These are phyloP conservation scores for Monosporozyma siamensis DNA, from an alignment of 805 yeast species.

Conservation along the genomic window DNA sequence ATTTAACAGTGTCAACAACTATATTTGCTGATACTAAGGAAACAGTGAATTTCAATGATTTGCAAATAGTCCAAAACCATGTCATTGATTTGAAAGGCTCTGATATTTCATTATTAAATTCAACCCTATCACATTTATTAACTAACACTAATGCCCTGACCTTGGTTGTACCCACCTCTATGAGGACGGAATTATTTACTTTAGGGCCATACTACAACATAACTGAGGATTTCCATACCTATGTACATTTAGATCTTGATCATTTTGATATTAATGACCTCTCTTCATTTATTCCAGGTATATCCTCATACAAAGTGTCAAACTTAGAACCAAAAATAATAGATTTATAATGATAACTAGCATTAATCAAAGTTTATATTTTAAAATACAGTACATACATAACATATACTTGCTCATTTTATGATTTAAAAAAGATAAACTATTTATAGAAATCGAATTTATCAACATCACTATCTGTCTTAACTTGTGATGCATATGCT, in stretches of 20 bases:
- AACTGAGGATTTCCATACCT: constrained; percentile 30
- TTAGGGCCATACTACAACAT: constrained; percentile 2
- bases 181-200: constrained; percentile 5
- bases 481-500: constrained; percentile 94
- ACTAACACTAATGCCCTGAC: constrained; percentile 4
- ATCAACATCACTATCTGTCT: constrained; percentile 89
- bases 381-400: not conserved
- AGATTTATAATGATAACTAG: too few relatives aligned
- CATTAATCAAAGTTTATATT: not conserved
- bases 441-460: constrained; percentile 95
- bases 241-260: constrained; percentile 60
- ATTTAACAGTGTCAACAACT: constrained; percentile 19
- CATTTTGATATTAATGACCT: constrained; percentile 49
- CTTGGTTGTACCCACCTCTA: constrained; percentile 18
- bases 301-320: constrained; percentile 38
- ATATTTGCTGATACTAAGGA: constrained; percentile 16
- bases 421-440: constrained; percentile 1
- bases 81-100: constrained; percentile 42
- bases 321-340: too few relatives aligned
- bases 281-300: constrained; percentile 50
- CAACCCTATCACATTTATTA: constrained; percentile 15
- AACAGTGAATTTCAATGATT: constrained; percentile 12
- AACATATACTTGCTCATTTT: too few relatives aligned
- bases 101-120: constrained; percentile 22
- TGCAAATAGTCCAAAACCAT: constrained; percentile 12